Percentiles rank a stretch among this genome's conserved stretches.
phyloP scores from a whole-genome alignment of 2,329 filamentous ascomycete species.

The Microdochium nivale region DNA sequence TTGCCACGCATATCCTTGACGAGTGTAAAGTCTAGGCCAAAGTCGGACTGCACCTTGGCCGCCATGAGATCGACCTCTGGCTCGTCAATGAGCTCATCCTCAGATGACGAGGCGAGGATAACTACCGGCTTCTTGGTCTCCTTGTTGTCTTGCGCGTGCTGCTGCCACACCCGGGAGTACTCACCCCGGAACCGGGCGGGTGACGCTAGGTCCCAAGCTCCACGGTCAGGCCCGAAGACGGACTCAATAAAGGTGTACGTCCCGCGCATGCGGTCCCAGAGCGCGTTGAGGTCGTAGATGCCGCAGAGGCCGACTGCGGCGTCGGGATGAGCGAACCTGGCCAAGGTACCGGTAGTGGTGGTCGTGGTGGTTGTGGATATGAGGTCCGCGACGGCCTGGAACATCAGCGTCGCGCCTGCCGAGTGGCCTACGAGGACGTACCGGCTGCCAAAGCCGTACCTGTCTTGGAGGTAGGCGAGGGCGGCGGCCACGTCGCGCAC shows the following conservation, averaged over 20 bases:
- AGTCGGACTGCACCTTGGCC: slow-evolving; percentile 32
- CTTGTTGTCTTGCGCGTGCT: slow-evolving; percentile 6
- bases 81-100: slow-evolving; percentile 43
- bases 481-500: slow-evolving; percentile 46
- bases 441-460: slow-evolving; percentile 29
- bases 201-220: slow-evolving; percentile 44
- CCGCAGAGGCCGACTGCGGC: slow-evolving; percentile 55
- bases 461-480: slow-evolving; percentile 37
- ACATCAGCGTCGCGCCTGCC: slow-evolving; percentile 53
- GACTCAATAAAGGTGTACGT: slow-evolving; percentile 49
- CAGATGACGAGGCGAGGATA: slow-evolving; percentile 34
- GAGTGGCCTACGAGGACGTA: slow-evolving; percentile 56
- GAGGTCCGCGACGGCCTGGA: slow-evolving; percentile 48
- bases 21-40: not conserved
- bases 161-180: slow-evolving; percentile 31
- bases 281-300: slow-evolving; percentile 54
- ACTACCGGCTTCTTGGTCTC: slow-evolving; percentile 13
- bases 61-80: slow-evolving; percentile 52
- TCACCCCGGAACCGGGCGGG: slow-evolving; percentile 36
- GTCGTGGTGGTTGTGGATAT: not conserved
- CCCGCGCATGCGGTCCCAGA: slow-evolving; percentile 36
- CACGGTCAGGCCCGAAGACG: slow-evolving; percentile 49
- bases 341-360: not conserved
- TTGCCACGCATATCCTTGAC: slow-evolving; percentile 40
- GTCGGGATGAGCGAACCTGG: slow-evolving; percentile 22